These are phyloP conservation scores for Picea mariana DNA, from an alignment of 83 land plant species.

Conservation along the genomic window DNA sequence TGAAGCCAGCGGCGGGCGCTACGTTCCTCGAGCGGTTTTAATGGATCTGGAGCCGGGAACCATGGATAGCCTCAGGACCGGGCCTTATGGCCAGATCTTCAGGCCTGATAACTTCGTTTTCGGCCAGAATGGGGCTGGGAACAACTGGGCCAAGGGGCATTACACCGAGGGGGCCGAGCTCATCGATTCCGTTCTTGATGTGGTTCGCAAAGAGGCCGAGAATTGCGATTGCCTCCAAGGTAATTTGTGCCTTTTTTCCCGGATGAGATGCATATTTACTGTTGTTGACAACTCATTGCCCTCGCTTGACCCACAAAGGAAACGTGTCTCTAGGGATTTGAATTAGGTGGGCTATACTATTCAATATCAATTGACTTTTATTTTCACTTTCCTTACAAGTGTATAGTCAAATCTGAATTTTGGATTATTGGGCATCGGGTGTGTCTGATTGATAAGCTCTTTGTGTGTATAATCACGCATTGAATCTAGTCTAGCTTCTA, in stretches of 20 bases:
- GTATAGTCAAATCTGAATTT: too few species aligned
- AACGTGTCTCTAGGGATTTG: too few species aligned
- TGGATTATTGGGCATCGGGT: too few species aligned
- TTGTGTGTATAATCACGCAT: too few species aligned
- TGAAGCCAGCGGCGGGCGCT: constrained; percentile 25
- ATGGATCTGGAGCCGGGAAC: constrained; percentile 32
- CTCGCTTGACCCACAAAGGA: too few species aligned
- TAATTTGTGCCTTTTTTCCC: background rate
- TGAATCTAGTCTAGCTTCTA: too few species aligned
- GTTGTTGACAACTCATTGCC: too few species aligned
- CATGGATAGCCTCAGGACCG: constrained; percentile 25
- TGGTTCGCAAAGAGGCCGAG: constrained; percentile 55
- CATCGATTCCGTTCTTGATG: constrained; percentile 55
- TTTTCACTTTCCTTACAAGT: too few species aligned
- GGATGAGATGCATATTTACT: too few species aligned
- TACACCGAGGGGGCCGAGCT: constrained; percentile 56
- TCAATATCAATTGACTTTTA: too few species aligned
- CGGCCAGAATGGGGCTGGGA: constrained; percentile 27
- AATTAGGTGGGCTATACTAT: too few species aligned
- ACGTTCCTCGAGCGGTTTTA: constrained; percentile 26
- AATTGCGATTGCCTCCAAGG: constrained; percentile 60
- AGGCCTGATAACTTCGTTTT: constrained; percentile 30
- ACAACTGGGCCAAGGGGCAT: constrained; percentile 54
- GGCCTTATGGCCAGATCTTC: constrained; percentile 27
- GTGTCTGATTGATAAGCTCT: too few species aligned